These are phyloP conservation scores for Cicer arietinum DNA, from an alignment of 306 rosid genomes.

Conservation along the genomic window DNA sequence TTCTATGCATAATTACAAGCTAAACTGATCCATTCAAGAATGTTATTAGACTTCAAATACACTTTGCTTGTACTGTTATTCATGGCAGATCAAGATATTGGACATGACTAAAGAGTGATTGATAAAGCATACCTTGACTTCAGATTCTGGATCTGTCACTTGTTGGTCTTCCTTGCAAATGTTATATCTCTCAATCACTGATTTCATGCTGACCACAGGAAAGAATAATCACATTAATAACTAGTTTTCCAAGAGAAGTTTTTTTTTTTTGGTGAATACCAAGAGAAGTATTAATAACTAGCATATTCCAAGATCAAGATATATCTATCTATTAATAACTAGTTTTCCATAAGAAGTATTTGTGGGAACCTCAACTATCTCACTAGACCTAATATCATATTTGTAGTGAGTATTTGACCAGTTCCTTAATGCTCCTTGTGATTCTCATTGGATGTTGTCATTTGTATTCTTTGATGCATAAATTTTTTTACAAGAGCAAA, in stretches of 20 bases:
- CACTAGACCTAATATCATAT: too few species aligned
- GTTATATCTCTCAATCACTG: conserved; percentile 64
- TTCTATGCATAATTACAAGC: conserved; percentile 19
- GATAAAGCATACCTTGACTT: conserved; percentile 62
- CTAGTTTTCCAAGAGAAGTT: neutral
- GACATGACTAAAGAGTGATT: conserved; percentile 30
- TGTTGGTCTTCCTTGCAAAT: conserved; percentile 63
- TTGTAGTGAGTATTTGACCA: too few species aligned
- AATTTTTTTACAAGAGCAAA: too few species aligned
- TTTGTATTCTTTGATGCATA: too few species aligned
- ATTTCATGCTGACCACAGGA: conserved; percentile 64
- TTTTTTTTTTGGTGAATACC: too few species aligned
- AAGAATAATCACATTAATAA: conserved; percentile 23
- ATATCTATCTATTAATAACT: too few species aligned
- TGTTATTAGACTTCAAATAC: neutral
- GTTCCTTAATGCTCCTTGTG: too few species aligned
- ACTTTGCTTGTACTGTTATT: neutral
- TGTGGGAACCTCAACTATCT: too few species aligned
- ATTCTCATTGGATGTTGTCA: too few species aligned
- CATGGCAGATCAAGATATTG: neutral
- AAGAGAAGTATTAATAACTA: too few species aligned
- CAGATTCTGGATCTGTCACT: conserved; percentile 62
- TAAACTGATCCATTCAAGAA: neutral
- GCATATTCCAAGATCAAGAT: too few species aligned
- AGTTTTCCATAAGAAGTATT: too few species aligned